Evolutionary conservation across 345 rosid species (phyloP), one percentile per base, ranked within the genome.

Genomic region (Hibiscus trionum): DNA sequence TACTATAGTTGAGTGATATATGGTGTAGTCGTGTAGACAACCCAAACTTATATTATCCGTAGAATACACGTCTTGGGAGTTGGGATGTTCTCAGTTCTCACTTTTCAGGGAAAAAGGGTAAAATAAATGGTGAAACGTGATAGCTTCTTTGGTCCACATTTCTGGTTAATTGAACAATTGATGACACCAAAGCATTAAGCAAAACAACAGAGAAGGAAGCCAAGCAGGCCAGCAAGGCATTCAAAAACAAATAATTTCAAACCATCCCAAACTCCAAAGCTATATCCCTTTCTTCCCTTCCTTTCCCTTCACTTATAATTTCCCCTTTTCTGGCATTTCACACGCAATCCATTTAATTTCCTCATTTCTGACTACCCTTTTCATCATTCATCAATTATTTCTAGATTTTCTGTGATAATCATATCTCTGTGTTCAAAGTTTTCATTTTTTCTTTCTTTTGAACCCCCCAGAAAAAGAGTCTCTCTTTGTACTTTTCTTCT

Each of bases 21-120:
- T 21, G 24, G 24, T 21, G 0, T 21, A 21, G 21, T 21, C 1
- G 24, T 21, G 24, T 21, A 0, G 24, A 21, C 24, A 21, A 21
- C 35, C 35, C 35, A 31, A 37, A 37, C 42, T 37, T 37, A 7
- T 37, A 37, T 49, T 63, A 17, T 50, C 44, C 69, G 71, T 75
- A 62, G 26, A 21, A 37, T 77, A 44, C 84, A 81, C 82, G 82
- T 73, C 78, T 74, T 57, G 70, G 71, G 75, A 55, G 76, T 74
- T 57, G 70, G 71, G 75, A 55, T 8, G 72, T 72, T 76, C 61
- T 42, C 19, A 16, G 72, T 72, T 76, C 61, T 50, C 55, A 16
- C 19, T 50, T 50, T 50, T 14, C 17, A 50, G 55, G 14, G 55
- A 4, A 5, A 50, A 50, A 15, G 8, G 55, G 19, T 52, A 52